These are phyloP conservation scores for Erythrobasidium yunnanense DNA, from an alignment of 768 basidiomycete species.

Conservation along the genomic window DNA sequence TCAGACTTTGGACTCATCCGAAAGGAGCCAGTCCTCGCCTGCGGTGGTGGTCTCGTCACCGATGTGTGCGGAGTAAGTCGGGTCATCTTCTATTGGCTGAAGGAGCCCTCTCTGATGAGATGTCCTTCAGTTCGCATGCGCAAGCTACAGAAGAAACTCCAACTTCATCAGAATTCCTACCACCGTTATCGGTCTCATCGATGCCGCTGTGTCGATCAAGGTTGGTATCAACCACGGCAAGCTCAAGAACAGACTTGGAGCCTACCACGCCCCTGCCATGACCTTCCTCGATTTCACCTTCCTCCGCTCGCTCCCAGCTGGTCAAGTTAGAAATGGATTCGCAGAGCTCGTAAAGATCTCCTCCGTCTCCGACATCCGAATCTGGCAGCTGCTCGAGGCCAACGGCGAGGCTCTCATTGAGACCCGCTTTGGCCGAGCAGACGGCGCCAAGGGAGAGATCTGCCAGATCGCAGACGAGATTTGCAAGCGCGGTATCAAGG, in stretches of 20 bases:
- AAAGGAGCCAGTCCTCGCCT: constrained; percentile 42
- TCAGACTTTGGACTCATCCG: constrained; percentile 43
- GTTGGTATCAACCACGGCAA: constrained; percentile 43
- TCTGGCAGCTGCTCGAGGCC: constrained; percentile 42
- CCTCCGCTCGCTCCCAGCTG: constrained; percentile 41
- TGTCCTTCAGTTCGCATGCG: constrained; percentile 41
- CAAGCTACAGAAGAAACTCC: constrained; percentile 40
- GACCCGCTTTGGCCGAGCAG: constrained; percentile 42
- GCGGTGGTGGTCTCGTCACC: constrained; percentile 43
- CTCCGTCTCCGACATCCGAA: constrained; percentile 41
- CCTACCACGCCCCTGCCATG: constrained; percentile 43
- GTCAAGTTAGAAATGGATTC: constrained; percentile 43
- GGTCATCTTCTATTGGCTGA: neutral
- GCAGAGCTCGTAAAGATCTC: constrained; percentile 44
- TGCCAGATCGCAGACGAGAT: constrained; percentile 39
- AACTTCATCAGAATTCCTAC: constrained; percentile 43
- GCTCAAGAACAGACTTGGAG: constrained; percentile 44
- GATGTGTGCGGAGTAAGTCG: constrained; percentile 34
- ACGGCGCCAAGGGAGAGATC: constrained; percentile 36
- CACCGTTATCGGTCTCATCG: constrained; percentile 43
- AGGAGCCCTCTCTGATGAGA: neutral
- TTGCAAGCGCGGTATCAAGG: constrained; percentile 42
- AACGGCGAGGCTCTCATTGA: constrained; percentile 42
- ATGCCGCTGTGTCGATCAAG: constrained; percentile 43
- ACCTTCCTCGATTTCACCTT: constrained; percentile 44